Base-by-base conservation (phyloP, 139 green algal genomes). In the Pycnococcus provasolii region DNA sequence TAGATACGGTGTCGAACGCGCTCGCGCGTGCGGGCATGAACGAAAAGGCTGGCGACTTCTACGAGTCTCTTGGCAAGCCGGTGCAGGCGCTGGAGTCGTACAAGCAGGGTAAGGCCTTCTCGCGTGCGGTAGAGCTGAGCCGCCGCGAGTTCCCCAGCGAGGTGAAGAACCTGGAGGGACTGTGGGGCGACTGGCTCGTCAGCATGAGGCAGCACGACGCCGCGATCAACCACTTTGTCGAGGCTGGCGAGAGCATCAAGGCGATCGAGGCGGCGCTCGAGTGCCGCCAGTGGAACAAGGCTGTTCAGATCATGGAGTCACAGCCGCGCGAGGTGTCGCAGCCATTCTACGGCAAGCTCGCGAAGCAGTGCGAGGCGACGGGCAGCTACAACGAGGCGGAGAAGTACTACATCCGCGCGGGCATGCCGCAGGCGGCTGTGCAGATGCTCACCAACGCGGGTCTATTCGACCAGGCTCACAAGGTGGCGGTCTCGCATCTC, bases 141-240 rank as follows among this genome's bases (percentile, higher is more conserved):
- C 60, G 66, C 4, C 51, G 68, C 26, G 41, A 76, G 26, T 76
- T 77, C 52, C 73, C 73, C 11, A 58, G 37, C 43, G 66, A 75
- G 63, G 80, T 88, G n/a, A 77, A 87, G 7, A 50, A 62, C 39
- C 77, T 94, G 8, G 86, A 94, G 79, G 82, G 89, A 55, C 77
- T 89, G 75, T 94, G 86, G 86, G 87, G 86, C 54, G 87, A 94
- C 71, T 88, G 79, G 77, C 80, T 92, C 53, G 71, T 87, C 53
- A 71, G 62, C 43, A 72, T 80, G 62, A 84, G 85, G 73, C 83
- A 90, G 67, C 79, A 83, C 72, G 87, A 94, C 57, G 80, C 80
- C 3, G 87, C 86, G 44, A 83, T 91, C 68, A 85, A 86, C 62
- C 87, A 92, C 77, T 92, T 88, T 78, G 89, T 94, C 45, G 84